Evolutionary conservation across 164 flowering plant genomes (phyloP).

Genomic region (Chimonanthus salicifolius): DNA sequence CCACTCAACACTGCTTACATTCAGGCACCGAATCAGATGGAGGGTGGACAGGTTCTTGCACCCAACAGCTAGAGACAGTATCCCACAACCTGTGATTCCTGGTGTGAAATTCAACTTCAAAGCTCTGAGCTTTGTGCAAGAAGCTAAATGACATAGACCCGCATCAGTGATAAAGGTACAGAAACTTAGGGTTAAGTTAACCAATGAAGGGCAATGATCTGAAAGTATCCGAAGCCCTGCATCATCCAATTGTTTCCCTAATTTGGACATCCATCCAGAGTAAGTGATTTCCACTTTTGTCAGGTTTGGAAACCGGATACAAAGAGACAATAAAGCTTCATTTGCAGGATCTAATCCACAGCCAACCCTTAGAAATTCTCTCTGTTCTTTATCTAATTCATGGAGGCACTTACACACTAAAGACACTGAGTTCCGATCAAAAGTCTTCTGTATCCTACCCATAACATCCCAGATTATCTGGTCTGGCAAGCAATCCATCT

Average conservation of each 20-base stretch:
- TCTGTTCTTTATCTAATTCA: conserved; percentile 52
- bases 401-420: conserved; percentile 54
- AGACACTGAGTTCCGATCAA: conserved; percentile 58
- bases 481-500: conserved; percentile 71
- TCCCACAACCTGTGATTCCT: conserved; percentile 66
- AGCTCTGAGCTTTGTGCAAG: conserved; percentile 58
- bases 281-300: conserved; percentile 54
- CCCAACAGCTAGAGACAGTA: conserved; percentile 59
- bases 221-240: conserved; percentile 59
- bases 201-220: conserved; percentile 40
- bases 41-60: conserved; percentile 56
- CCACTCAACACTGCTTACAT: conserved; percentile 74
- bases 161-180: conserved; percentile 72
- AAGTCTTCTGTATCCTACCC: conserved; percentile 36
- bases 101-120: conserved; percentile 66
- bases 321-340: conserved; percentile 61
- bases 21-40: conserved; percentile 69
- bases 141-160: conserved; percentile 56
- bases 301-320: conserved; percentile 57
- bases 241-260: conserved; percentile 81
- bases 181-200: conserved; percentile 58
- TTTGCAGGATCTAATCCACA: conserved; percentile 76
- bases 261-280: conserved; percentile 78
- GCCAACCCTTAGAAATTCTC: conserved; percentile 57
- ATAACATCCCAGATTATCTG: conserved; percentile 60